Evolutionary conservation across 345 rosid genomes (phyloP), one percentile per base, ranked within the genome.

Genomic region (Lagerstroemia speciosa): DNA sequence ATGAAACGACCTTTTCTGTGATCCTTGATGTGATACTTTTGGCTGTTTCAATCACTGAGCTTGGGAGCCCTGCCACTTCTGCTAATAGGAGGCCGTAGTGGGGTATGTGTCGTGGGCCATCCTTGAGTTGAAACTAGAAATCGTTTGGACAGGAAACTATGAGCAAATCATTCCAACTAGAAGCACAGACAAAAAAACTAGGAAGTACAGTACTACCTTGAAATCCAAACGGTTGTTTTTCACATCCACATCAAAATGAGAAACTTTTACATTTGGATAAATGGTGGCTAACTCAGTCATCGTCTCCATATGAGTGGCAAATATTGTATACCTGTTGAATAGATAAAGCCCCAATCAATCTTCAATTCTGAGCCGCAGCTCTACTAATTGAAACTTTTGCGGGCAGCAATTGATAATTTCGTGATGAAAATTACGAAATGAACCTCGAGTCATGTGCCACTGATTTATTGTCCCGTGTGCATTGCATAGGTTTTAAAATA

Each of bases 291-390:
- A 81, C 83, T 88, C 95, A 1, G 88, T 80, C 20, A 91, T 82
- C 73, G 84, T 85, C 78, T 94, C 95, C 93, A 89, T 91, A 70
- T 91, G 99, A 36, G 89, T 91, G 33, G 97, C 89, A 72, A 91
- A 87, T 78, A 91, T 82, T 38, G 93, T 84, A 71, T 86, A 89
- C 88, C 99, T 91, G 90, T 71, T 50, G 65, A 83, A 55, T 30
- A 29, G 60, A n/a, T 53, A 53, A 53, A 19, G 24, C 60, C 30
- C 7, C 30, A 24, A n/a, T 20, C 17, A 48, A 48, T 48, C 6
- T 48, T 48, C n/a, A 17, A 48, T n/a, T n/a, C n/a, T n/a, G n/a
- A n/a, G n/a, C n/a, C 7, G 53, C 53, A 48, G 2, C n/a, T 48
- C 53, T 48, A 48, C 4, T 16, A 20, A 48, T 17, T 48, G 53